Conservation (phyloP, 2,329 filamentous ascomycete genomes). For the Penicillium frequentans region DNA sequence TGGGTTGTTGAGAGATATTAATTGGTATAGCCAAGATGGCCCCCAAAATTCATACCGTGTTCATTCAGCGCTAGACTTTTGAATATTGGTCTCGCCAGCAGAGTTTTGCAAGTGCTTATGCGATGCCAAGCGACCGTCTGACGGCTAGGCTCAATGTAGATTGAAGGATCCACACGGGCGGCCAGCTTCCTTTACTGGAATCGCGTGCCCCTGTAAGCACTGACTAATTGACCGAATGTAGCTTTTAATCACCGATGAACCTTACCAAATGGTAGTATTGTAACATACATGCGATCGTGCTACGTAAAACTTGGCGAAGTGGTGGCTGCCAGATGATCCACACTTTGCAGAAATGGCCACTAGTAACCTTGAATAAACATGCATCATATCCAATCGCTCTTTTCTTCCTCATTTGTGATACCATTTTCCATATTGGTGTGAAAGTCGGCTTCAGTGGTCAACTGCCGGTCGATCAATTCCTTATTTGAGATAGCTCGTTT, state of each 20-base stretch:
- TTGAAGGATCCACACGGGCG: neutral
- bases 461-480: neutral
- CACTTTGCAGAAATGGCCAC: neutral
- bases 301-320: neutral
- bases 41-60: neutral
- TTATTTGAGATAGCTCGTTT: neutral
- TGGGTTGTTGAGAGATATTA: slow-evolving; percentile 44
- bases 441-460: neutral
- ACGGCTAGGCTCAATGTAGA: neutral
- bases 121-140: neutral
- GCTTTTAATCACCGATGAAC: neutral
- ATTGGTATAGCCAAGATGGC: neutral
- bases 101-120: neutral
- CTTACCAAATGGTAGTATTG: neutral
- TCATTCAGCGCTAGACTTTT: neutral
- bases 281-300: neutral
- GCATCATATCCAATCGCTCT: neutral
- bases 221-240: neutral
- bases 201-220: neutral
- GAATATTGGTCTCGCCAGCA: neutral
- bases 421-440: neutral
- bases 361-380: neutral
- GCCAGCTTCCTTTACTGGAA: neutral
- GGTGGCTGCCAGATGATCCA: neutral
- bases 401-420: neutral